Base-by-base conservation (phyloP, 2,329 filamentous ascomycete genomes). In the Ampelomyces quisqualis region DNA sequence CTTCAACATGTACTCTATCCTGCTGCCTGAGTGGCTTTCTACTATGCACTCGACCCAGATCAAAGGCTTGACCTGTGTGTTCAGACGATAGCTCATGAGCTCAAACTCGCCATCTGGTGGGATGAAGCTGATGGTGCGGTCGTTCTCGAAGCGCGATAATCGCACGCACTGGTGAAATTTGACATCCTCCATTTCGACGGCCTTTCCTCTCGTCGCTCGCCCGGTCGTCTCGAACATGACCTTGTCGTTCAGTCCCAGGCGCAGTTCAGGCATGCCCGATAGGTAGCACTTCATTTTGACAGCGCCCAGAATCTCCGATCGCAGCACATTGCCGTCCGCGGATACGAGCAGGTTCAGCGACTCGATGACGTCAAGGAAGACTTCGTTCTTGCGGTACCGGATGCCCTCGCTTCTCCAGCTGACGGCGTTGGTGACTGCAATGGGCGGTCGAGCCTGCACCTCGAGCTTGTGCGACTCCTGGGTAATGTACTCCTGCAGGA, bases 251-350 rank as follows among this genome's bases (percentile, higher is more conserved):
- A 98, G 74, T 4, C 93, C 93, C 35, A 98, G 73, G 19, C 93
- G 85, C 62, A 98, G 73, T 73, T 98, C 93, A 8, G 93, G 93
- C 93, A 98, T 98, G 43, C 93, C 93, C 32, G 89, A 95, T 11
- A 98, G 78, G 67, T 98, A 98, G 73, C 93, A 98, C 74, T 98
- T 98, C 93, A 98, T 96, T 76, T 98, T 98, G 70, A 98, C 85
- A 29, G 93, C 90, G 40, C 93, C 93, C 17, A 98, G 77, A 58
- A 98, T 98, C 73, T 98, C 93, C 6, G 90, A 95, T 17, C 93
- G 86, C 46, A 98, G 76, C 4, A 98, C 93, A 65, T 95, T 97
- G 69, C 93, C 93, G 59, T 89, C 94, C 40, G 90, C 82, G 38
- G 89, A 94, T 14, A 98, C 93, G 14, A 98, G 82, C 23, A 98